Conservation (phyloP, 2,329 filamentous ascomycete species). For the Elsinoe perseae region DNA sequence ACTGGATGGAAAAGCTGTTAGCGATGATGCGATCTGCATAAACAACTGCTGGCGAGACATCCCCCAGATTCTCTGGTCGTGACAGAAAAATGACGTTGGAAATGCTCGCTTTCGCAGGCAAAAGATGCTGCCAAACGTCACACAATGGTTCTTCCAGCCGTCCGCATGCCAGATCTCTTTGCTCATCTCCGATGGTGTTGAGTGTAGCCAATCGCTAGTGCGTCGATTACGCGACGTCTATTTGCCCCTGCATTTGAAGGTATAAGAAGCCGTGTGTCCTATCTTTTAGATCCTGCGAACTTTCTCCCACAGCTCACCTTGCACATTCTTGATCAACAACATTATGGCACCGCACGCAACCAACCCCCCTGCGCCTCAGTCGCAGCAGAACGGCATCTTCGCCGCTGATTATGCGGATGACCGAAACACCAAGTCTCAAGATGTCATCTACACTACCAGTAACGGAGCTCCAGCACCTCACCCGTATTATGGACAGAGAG, state of each 20-base stretch:
- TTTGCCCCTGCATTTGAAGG: neutral
- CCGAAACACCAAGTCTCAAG: constrained; percentile 36
- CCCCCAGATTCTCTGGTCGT: constrained; percentile 9
- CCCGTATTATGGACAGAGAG: constrained; percentile 50
- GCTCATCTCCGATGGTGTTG: neutral
- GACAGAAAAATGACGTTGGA: constrained; percentile 11
- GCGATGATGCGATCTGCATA: neutral
- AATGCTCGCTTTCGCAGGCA: neutral
- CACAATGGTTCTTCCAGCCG: neutral
- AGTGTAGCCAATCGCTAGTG: constrained; percentile 10
- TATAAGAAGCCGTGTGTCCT: neutral
- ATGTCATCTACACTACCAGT: constrained; percentile 48
- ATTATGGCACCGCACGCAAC: constrained; percentile 9
- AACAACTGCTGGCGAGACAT: constrained; percentile 7
- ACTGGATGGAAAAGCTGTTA: neutral
- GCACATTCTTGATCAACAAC: neutral
- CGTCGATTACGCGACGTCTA: constrained; percentile 2
- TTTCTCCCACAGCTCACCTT: neutral
- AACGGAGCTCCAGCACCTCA: constrained; percentile 47
- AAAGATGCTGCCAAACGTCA: constrained; percentile 6
- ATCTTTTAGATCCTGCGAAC: neutral
- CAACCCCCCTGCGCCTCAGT: constrained; percentile 19
- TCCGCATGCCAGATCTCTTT: neutral
- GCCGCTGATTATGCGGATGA: constrained; percentile 40
- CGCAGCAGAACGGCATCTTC: constrained; percentile 31